phyloP scores from a whole-genome alignment of 306 rosid species.

The Malus fusca region DNA sequence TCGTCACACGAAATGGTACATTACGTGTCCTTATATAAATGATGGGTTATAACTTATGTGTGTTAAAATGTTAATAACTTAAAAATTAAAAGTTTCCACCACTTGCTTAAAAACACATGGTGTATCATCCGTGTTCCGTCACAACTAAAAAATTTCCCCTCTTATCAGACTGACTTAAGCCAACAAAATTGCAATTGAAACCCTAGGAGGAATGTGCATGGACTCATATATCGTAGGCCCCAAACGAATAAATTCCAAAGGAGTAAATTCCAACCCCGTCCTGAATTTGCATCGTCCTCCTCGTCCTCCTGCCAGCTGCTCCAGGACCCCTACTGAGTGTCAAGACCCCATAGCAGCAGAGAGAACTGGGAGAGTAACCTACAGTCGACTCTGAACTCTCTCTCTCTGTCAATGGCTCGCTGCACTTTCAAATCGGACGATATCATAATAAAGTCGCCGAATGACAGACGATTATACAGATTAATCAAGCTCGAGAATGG shows the following conservation, averaged over 20 bases:
- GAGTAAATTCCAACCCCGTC: not conserved
- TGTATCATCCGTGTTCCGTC: no score
- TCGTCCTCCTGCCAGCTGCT: not conserved
- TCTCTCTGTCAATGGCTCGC: conserved; percentile 13
- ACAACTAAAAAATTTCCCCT: not conserved
- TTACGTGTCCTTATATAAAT: no score
- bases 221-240: not conserved
- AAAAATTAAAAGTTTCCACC: no score
- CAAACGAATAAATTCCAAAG: not conserved
- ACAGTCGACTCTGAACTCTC: not conserved
- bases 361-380: not conserved
- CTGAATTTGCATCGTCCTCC: not conserved
- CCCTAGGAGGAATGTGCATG: not conserved
- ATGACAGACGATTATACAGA: conserved; percentile 65
- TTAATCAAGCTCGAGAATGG: conserved; percentile 59
- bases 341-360: not conserved
- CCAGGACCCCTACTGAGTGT: not conserved
- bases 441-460: conserved; percentile 64
- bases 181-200: not conserved
- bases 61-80: no score
- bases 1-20: no score
- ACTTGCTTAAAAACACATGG: no score
- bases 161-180: not conserved
- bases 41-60: no score
- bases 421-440: conserved; percentile 44